Base-by-base conservation (phyloP, 768 basidiomycete species). In the Kwoniella sp. region DNA sequence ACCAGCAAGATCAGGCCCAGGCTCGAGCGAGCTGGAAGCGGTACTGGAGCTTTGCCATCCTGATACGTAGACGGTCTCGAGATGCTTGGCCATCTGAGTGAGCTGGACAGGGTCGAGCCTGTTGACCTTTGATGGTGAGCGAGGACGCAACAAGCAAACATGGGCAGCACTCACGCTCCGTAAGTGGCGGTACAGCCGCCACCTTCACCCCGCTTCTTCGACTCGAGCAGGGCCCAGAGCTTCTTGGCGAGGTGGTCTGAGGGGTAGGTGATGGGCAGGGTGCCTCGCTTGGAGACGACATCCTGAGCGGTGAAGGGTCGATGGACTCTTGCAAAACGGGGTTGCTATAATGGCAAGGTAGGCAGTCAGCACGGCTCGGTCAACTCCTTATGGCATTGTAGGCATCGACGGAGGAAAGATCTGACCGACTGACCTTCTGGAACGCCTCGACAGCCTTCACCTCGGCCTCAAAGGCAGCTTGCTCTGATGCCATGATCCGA, bases 31-130 rank as follows among this genome's bases (percentile, higher is more conserved):
- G 71, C 83, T 86, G 0, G 88, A 86, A 2, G 95, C 95, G 2
- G 92, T 98, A 67, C 88, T 89, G 17, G 88, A 91, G 15, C 85
- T 89, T 57, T 79, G 78, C 79, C 79, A 79, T 3, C 95, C 95
- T 7, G 95, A 99, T 50, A 99, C 89, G 71, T 99, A 99, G 63
- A 99, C 88, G 2, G 93, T 96, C 77, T 98, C 95, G 63, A 98
- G 86, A 75, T 96, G 88, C 73, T 79, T 79, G 22, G 93, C 92
- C 95, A 99, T 99, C 76, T 99, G 95, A 0, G 92, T 96, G 42
- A 96, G 82, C 76, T 99, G 95, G 5, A 99, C 90, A 0, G 92
- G 89, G 74, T 99, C 95, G 60, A 99, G 84, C 19, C 93, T 96
- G 15, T 5, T n/a, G 46, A 26, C n/a, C n/a, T n/a, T n/a, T n/a